Conservation (phyloP, 805 yeast species). For the Lipomyces yamanashiensis region DNA sequence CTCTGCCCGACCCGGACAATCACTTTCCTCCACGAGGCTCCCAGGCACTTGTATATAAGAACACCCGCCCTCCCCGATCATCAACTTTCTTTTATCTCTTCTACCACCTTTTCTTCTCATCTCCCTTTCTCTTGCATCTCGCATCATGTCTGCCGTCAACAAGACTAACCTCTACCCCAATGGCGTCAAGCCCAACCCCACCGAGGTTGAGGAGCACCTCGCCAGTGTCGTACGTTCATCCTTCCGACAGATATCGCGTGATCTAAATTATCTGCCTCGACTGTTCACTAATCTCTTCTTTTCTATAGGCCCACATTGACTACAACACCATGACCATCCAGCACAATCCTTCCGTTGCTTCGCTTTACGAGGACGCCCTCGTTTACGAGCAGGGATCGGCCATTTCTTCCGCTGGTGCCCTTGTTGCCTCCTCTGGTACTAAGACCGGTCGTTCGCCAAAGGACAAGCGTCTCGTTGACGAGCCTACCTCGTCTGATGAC, state of each 20-base stretch:
- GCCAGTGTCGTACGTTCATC: slow-evolving; percentile 39
- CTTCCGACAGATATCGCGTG: background rate
- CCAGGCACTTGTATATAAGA: background rate
- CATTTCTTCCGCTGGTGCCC: slow-evolving; percentile 89
- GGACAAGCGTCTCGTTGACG: slow-evolving; percentile 97
- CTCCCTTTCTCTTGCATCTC: background rate
- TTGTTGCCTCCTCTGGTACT: slow-evolving; percentile 92
- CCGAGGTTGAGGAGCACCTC: slow-evolving; percentile 50
- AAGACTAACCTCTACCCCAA: slow-evolving; percentile 50
- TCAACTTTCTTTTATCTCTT: background rate
- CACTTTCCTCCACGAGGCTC: slow-evolving; percentile 6
- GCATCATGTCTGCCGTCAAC: slow-evolving; percentile 43
- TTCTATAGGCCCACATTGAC: slow-evolving; percentile 48
- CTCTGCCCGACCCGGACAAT: background rate
- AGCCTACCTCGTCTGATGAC: slow-evolving; percentile 77
- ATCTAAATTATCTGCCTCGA: background rate
- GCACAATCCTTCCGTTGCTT: slow-evolving; percentile 92
- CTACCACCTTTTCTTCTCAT: background rate
- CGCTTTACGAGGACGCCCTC: slow-evolving; percentile 92
- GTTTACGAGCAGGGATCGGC: slow-evolving; percentile 84
- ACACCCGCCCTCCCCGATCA: background rate
- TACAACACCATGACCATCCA: slow-evolving; percentile 49
- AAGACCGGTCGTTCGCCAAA: slow-evolving; percentile 98
- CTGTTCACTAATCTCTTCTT: background rate
- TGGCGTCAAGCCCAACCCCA: slow-evolving; percentile 50